A percentile compares a stretch with the other conserved stretches of the same genome.
phyloP scores from a whole-genome alignment of 805 yeast species.

The Isabelozyma rhagii region DNA sequence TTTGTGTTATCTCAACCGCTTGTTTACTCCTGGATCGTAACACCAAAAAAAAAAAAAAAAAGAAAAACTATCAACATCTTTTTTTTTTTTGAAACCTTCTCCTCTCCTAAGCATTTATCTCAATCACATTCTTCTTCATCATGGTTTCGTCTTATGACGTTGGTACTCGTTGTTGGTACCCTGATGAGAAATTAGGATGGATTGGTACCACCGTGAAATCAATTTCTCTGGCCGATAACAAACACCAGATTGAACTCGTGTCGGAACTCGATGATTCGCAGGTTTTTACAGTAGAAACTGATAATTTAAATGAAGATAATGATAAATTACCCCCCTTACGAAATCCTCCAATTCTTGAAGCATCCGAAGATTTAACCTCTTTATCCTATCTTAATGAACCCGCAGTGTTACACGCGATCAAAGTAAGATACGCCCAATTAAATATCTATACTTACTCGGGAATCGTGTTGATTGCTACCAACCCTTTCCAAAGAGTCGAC shows the following conservation, averaged over 20 bases:
- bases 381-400: slow-evolving; percentile 94
- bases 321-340: slow-evolving; percentile 72
- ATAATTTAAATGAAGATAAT: slow-evolving; percentile 48
- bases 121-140: background rate
- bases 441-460: slow-evolving; percentile 95
- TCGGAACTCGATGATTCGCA: slow-evolving; percentile 47
- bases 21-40: background rate
- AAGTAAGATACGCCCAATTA: slow-evolving; percentile 81
- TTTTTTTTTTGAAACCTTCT: background rate
- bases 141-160: slow-evolving; percentile 11
- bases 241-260: slow-evolving; percentile 48
- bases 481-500: slow-evolving; percentile 92
- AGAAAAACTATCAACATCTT: background rate
- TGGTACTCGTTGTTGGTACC: slow-evolving; percentile 74
- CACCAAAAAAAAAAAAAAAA: background rate
- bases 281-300: slow-evolving; percentile 47
- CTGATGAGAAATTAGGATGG: slow-evolving; percentile 74
- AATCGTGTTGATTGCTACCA: slow-evolving; percentile 92
- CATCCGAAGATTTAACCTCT: slow-evolving; percentile 91
- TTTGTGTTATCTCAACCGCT: background rate
- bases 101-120: background rate
- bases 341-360: slow-evolving; percentile 88
- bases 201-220: slow-evolving; percentile 60
- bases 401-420: slow-evolving; percentile 91
- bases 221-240: slow-evolving; percentile 38